phyloP scores from a whole-genome alignment of 768 basidiomycete species.

The Arthromyces matolae region DNA sequence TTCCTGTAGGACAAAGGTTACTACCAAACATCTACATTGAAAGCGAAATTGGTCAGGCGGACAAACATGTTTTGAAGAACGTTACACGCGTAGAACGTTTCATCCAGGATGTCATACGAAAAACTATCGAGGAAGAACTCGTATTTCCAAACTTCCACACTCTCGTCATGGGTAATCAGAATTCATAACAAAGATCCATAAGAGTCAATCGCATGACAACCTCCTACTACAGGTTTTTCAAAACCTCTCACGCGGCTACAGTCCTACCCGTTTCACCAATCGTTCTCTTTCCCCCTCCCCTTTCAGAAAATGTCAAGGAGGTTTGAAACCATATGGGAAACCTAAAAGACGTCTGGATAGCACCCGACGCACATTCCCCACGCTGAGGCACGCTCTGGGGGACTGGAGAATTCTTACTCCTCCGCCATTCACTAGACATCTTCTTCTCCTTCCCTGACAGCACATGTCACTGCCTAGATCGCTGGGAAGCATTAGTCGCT shows the following conservation, averaged over 20 bases:
- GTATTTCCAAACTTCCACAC: constrained; percentile 97
- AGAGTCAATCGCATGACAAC: neutral
- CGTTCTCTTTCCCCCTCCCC: no score
- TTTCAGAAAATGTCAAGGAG: no score
- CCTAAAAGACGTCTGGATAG: neutral
- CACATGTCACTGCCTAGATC: no score
- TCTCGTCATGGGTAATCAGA: constrained; percentile 32
- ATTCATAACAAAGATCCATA: constrained; percentile 4
- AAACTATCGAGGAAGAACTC: constrained; percentile 92
- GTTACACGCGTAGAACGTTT: constrained; percentile 94
- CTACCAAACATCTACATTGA: constrained; percentile 89
- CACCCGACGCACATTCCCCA: no score
- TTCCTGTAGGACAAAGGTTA: constrained; percentile 78
- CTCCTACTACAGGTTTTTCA: neutral
- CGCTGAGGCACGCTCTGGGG: no score
- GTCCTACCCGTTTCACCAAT: neutral
- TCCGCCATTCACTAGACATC: no score
- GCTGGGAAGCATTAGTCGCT: no score
- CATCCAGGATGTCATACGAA: constrained; percentile 92
- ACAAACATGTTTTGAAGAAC: constrained; percentile 94
- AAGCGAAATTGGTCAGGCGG: constrained; percentile 93
- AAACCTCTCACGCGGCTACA: neutral
- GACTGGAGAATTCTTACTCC: no score
- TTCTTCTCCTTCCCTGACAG: no score
- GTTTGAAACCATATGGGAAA: no score